Percentiles rank a stretch among this genome's conserved stretches.
phyloP scores from a whole-genome alignment of 805 yeast genomes.

The Saccharomycopsis babjevae region DNA sequence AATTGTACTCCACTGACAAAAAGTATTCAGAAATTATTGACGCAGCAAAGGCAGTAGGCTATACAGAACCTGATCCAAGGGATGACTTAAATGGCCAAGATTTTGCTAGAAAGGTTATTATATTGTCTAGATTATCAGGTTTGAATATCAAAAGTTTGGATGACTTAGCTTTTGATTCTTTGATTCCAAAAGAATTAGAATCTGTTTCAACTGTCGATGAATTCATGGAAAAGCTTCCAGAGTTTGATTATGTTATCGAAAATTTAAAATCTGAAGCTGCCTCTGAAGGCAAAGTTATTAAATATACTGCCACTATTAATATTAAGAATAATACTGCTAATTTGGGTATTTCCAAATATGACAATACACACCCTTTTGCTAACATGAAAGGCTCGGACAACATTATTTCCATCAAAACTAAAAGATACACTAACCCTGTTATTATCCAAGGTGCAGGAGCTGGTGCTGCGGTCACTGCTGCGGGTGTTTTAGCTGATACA shows the following conservation, averaged over 20 bases:
- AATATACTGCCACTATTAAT: slow-evolving; percentile 91
- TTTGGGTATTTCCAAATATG: slow-evolving; percentile 85
- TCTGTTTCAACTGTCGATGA: slow-evolving; percentile 60
- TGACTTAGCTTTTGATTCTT: slow-evolving; percentile 87
- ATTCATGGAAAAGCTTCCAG: slow-evolving; percentile 70
- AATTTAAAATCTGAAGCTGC: slow-evolving; percentile 73
- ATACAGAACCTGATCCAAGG: slow-evolving; percentile 99
- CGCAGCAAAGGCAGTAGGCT: slow-evolving; percentile 83
- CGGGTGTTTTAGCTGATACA: slow-evolving; percentile 80
- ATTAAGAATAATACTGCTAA: slow-evolving; percentile 56
- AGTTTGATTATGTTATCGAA: slow-evolving; percentile 73
- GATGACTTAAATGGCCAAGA: slow-evolving; percentile 97
- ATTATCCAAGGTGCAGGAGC: slow-evolving; percentile 98
- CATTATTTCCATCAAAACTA: slow-evolving; percentile 82
- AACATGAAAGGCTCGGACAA: slow-evolving; percentile 93
- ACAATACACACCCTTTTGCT: slow-evolving; percentile 88
- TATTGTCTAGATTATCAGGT: slow-evolving; percentile 89
- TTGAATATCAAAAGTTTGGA: slow-evolving; percentile 75
- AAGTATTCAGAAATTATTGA: slow-evolving; percentile 86
- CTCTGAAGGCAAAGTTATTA: slow-evolving; percentile 71
- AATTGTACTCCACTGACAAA: slow-evolving; percentile 62
- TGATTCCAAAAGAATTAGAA: slow-evolving; percentile 83
- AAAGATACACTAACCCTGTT: slow-evolving; percentile 87
- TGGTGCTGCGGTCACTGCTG: slow-evolving; percentile 68
- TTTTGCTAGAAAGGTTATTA: slow-evolving; percentile 96